Conservation (phyloP, 176 grass and related monocot species). For the Juncus effusus region DNA sequence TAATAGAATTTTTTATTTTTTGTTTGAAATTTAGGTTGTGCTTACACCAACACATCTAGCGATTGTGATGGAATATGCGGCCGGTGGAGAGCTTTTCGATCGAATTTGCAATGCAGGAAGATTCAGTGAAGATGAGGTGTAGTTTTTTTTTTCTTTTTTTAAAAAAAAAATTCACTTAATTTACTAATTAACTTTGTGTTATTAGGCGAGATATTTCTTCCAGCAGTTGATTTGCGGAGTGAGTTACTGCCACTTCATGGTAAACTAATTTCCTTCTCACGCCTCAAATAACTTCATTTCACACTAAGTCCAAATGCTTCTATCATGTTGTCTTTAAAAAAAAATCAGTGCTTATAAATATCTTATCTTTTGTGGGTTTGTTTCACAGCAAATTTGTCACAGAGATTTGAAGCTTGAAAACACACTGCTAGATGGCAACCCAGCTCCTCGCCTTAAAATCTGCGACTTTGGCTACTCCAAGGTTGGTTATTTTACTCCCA, state of each 20-base stretch:
- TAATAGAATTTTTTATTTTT: neutral
- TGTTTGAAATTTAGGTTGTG: conserved; percentile 40
- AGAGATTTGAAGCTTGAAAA: conserved; percentile 98
- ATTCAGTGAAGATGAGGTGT: conserved; percentile 91
- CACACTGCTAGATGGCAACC: conserved; percentile 78
- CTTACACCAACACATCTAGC: conserved; percentile 84
- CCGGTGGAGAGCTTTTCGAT: conserved; percentile 84
- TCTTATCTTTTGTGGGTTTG: neutral
- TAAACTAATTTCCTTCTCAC: conserved; percentile 19
- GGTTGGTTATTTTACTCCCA: conserved; percentile 23
- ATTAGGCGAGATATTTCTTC: conserved; percentile 89
- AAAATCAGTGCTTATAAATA: conserved; percentile 6
- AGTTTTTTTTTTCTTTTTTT: neutral
- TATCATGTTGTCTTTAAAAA: conserved; percentile 1
- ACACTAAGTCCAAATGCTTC: too few relatives aligned
- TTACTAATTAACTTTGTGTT: neutral
- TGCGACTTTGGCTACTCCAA: conserved; percentile 99
- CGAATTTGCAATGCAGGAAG: conserved; percentile 84
- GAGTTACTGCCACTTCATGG: conserved; percentile 97
- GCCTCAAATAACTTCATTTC: too few relatives aligned
- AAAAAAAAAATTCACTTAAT: neutral
- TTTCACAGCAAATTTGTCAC: conserved; percentile 88
- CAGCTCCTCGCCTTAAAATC: conserved; percentile 83
- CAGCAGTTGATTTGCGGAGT: conserved; percentile 95
- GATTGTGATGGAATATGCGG: conserved; percentile 92